Conservation (phyloP, 371 early-diverging fungal species). For the Rhizopus stolonifer region DNA sequence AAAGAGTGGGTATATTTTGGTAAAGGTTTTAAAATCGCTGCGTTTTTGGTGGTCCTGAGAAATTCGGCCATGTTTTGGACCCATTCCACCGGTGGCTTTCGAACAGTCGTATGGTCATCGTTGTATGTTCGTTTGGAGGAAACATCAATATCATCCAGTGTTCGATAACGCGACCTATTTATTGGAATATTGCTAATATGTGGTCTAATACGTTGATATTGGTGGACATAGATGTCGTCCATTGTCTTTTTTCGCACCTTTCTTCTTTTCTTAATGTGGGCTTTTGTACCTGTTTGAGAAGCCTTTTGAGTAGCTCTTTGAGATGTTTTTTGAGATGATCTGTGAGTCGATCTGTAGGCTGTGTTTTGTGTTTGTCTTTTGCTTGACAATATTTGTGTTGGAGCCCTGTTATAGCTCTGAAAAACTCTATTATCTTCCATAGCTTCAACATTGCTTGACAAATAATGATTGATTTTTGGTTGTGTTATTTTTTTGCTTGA, state of each 20-base stretch:
- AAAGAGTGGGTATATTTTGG: constrained; percentile 6
- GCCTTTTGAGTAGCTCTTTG: not conserved
- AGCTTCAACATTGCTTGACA: not conserved
- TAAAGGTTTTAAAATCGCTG: not conserved
- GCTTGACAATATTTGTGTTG: too few species aligned
- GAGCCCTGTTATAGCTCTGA: too few species aligned
- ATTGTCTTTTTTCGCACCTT: constrained; percentile 3
- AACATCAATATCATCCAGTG: not conserved
- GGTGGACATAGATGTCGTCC: constrained; percentile 16
- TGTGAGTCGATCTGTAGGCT: too few species aligned
- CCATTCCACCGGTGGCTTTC: not conserved
- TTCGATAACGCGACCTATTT: too few species aligned
- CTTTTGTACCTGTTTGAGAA: not conserved
- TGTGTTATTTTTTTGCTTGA: too few species aligned
- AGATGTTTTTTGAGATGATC: constrained; percentile 1
- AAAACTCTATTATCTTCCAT: too few species aligned
- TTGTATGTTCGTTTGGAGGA: not conserved
- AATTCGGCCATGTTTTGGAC: not conserved
- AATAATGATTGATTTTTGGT: not conserved
- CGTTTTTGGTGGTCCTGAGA: not conserved
- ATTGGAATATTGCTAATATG: too few species aligned
- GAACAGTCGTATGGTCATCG: not conserved
- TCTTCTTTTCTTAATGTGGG: not conserved
- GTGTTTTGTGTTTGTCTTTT: too few species aligned
- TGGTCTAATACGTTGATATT: not conserved